A percentile compares a stretch with the other conserved stretches of the same genome.
Evolutionary conservation across 164 flowering plant species (phyloP).

Genomic region (Vitis rupestris): DNA sequence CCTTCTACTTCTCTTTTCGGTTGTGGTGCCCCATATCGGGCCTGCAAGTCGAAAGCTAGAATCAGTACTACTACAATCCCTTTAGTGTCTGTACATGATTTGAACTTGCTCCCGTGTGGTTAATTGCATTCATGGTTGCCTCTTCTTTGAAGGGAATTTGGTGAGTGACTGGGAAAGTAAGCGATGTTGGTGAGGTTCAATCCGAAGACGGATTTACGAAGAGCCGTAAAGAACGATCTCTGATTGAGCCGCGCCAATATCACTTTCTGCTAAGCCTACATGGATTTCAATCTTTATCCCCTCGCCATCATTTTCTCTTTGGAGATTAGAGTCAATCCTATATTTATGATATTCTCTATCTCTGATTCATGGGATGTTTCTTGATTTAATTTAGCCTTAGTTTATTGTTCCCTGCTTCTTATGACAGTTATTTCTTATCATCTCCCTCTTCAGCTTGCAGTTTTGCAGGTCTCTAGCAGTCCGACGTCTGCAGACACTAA

Average conservation of each 20-base stretch:
- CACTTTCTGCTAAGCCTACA: slow-evolving; percentile 48
- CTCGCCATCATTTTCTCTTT: too few relatives aligned
- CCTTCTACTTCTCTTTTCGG: slow-evolving; percentile 9
- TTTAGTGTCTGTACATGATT: neutral
- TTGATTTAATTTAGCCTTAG: too few relatives aligned
- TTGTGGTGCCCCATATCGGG: slow-evolving; percentile 11
- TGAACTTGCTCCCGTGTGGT: too few relatives aligned
- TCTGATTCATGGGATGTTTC: too few relatives aligned
- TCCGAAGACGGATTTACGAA: slow-evolving; percentile 67
- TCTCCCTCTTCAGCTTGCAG: too few relatives aligned
- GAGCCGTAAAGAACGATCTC: slow-evolving; percentile 69
- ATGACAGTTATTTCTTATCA: too few relatives aligned
- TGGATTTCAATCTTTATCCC: neutral
- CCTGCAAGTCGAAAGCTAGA: neutral
- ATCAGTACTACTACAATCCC: neutral
- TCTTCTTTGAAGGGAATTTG: neutral
- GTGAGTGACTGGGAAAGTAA: slow-evolving; percentile 30
- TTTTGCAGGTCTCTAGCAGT: too few relatives aligned
- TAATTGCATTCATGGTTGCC: neutral
- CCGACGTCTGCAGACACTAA: too few relatives aligned
- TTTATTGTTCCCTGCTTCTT: too few relatives aligned
- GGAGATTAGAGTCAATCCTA: too few relatives aligned
- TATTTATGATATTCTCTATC: too few relatives aligned
- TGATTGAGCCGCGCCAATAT: slow-evolving; percentile 99
- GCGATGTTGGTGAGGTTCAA: slow-evolving; percentile 99